Conservation (phyloP, 73 alveolate genomes). For the Tetrahymena elliotti region DNA sequence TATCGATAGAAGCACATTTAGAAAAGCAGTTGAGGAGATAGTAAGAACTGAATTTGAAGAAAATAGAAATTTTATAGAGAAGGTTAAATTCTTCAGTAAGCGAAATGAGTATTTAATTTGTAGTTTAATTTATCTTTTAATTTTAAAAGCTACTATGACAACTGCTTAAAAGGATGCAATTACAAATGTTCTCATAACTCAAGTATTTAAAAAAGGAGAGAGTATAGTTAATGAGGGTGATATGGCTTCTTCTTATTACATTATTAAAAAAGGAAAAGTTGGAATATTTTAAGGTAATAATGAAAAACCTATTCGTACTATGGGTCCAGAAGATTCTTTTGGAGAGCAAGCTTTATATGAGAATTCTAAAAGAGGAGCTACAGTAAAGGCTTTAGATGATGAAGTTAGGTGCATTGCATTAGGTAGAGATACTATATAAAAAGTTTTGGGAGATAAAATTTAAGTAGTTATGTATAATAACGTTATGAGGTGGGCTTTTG, state of each 20-base stretch:
- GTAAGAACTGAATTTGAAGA: conserved; percentile 18
- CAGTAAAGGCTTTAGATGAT: conserved; percentile 23
- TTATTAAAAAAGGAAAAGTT: conserved; percentile 70
- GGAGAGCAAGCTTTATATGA: conserved; percentile 63
- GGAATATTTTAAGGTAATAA: conserved; percentile 58
- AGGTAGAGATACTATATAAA: conserved; percentile 31
- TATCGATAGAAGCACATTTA: conserved; percentile 22
- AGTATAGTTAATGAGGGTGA: conserved; percentile 70
- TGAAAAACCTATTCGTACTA: conserved; percentile 46
- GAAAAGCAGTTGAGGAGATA: conserved; percentile 15
- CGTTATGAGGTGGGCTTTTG: conserved; percentile 40
- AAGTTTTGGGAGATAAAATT: conserved; percentile 24
- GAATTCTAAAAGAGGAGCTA: conserved; percentile 39
- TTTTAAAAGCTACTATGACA: conserved; percentile 6
- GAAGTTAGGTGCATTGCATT: conserved; percentile 43
- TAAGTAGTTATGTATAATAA: conserved; percentile 26
- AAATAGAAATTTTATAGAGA: conserved; percentile 18
- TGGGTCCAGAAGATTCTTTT: conserved; percentile 71
- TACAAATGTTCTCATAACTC: conserved; percentile 21
- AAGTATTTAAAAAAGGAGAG: conserved; percentile 53
- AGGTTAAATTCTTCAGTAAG: conserved; percentile 7
- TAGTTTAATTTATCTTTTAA: not conserved
- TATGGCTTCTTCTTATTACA: conserved; percentile 67
- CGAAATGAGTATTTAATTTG: not conserved
- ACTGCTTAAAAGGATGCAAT: conserved; percentile 3